Evolutionary conservation across 257 asterid genomes (phyloP), one percentile per base, ranked within the genome.

Genomic region (Mentha longifolia): DNA sequence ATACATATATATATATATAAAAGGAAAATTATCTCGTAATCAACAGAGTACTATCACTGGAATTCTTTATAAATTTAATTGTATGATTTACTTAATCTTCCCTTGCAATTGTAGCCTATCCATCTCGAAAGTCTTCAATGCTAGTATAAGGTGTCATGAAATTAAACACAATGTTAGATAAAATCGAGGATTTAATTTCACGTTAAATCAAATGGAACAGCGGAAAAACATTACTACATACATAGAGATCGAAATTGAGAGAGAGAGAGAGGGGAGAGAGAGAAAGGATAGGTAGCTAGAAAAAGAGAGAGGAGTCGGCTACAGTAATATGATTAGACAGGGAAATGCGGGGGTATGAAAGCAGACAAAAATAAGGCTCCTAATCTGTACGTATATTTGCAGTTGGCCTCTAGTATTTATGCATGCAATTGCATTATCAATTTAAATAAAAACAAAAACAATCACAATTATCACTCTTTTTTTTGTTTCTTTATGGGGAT

Each of bases 401-500:
- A 45, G 9, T 66, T 75, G 79, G 73, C 54, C 54, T 57, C 61
- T 72, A 71, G 74, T 74, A 79, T 74, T 55, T 81, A 67, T 85
- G 85, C 88, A 88, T 81, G 84, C 85, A 77, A 83, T 30, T 71
- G 75, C 28, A 65, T 66, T 64, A 55, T 73, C 68, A 67, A 74
- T 50, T 60, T 73, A 28, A 28, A 28, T 28, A 28, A 28, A 28
- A 28, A 28, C 31, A 28, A 28, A 28, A 28, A 28, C 31, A 28
- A 28, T 28, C 75, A 55, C 55, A 72, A 74, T 74, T 61, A 83
- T 77, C 57, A 73, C 35, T 56, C 28, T 50, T 47, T 68, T 16
- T 73, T 79, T 86, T 83, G 88, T 88, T 85, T 76, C 75, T 80
- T 78, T 78, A 76, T 76, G 81, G 51, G 78, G 43, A 76, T 78